phyloP scores from a whole-genome alignment of 1,284 basidiomycete genomes.

The Apiotrichum gamsii region DNA sequence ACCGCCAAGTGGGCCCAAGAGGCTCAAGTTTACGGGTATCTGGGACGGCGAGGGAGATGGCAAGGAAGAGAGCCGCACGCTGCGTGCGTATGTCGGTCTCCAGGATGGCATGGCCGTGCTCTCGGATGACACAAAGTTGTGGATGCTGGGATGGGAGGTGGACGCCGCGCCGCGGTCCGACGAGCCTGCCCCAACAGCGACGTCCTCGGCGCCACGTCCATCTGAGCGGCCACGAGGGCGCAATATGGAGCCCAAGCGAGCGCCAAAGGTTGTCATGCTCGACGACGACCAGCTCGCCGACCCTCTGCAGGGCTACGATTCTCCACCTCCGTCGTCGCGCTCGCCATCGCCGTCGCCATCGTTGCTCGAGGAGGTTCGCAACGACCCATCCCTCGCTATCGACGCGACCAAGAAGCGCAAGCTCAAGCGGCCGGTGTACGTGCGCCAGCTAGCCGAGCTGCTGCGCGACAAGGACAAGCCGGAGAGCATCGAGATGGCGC shows the following conservation, averaged over 20 bases:
- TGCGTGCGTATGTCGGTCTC: constrained; percentile 54
- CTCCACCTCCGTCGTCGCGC: constrained; percentile 58
- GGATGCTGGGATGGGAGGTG: constrained; percentile 36
- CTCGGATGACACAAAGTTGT: constrained; percentile 5
- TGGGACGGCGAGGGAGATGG: constrained; percentile 78
- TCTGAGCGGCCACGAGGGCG: background rate
- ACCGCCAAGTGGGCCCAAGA: constrained; percentile 49
- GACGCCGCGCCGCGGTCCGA: background rate
- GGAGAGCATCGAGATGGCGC: constrained; percentile 67
- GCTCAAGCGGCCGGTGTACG: constrained; percentile 68
- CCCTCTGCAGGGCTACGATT: constrained; percentile 70
- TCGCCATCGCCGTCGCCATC: constrained; percentile 70
- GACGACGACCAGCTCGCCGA: constrained; percentile 58
- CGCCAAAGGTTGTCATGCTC: constrained; percentile 32
- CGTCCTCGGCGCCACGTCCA: background rate
- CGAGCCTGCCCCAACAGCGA: background rate
- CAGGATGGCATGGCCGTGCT: constrained; percentile 53
- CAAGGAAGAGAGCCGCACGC: constrained; percentile 58
- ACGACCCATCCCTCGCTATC: constrained; percentile 63
- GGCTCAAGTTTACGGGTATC: constrained; percentile 61
- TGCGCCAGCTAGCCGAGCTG: constrained; percentile 68
- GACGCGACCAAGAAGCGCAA: constrained; percentile 53
- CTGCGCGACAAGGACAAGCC: constrained; percentile 65
- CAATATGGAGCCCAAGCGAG: constrained; percentile 1
- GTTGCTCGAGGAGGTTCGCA: constrained; percentile 73